Conservation (phyloP, 1,284 basidiomycete species). For the Taiwanofungus camphoratus region DNA sequence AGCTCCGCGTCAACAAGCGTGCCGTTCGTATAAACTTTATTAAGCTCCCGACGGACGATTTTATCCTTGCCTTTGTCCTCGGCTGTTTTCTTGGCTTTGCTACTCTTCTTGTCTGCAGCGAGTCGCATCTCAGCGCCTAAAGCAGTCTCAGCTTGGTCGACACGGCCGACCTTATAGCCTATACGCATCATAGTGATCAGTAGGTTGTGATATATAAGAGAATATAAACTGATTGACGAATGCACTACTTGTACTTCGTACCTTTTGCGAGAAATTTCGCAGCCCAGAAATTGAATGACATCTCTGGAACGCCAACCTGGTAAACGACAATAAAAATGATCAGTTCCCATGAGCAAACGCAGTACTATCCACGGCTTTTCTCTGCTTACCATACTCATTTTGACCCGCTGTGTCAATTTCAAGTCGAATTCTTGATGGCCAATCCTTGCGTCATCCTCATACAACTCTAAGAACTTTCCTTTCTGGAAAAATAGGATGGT, state of each 20-base stretch:
- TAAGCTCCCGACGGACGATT: slow-evolving; percentile 85
- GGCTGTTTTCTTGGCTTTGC: slow-evolving; percentile 43
- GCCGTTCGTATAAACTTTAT: slow-evolving; percentile 95
- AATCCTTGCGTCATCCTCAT: slow-evolving; percentile 89
- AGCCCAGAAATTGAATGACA: slow-evolving; percentile 90
- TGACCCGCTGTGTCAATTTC: slow-evolving; percentile 87
- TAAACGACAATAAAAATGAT: not conserved
- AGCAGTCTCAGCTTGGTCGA: slow-evolving; percentile 95
- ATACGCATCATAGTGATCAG: too few relatives aligned
- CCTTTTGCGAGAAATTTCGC: slow-evolving; percentile 82
- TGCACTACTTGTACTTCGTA: too few relatives aligned
- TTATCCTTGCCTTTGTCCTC: slow-evolving; percentile 54
- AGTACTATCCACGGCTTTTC: not conserved
- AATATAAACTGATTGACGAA: too few relatives aligned
- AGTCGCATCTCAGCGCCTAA: slow-evolving; percentile 78
- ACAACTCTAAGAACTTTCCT: slow-evolving; percentile 75
- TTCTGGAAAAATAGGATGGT: slow-evolving; percentile 97
- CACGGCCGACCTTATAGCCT: slow-evolving; percentile 96
- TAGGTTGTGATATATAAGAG: too few relatives aligned
- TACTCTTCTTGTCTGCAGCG: slow-evolving; percentile 63
- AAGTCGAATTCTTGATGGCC: slow-evolving; percentile 92
- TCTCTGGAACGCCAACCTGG: slow-evolving; percentile 94
- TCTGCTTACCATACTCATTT: slow-evolving; percentile 90
- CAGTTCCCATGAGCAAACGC: not conserved
- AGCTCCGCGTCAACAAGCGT: slow-evolving; percentile 92